Evolutionary conservation across 1,284 basidiomycete species (phyloP).

Genomic region (Ustanciosporium gigantosporum): DNA sequence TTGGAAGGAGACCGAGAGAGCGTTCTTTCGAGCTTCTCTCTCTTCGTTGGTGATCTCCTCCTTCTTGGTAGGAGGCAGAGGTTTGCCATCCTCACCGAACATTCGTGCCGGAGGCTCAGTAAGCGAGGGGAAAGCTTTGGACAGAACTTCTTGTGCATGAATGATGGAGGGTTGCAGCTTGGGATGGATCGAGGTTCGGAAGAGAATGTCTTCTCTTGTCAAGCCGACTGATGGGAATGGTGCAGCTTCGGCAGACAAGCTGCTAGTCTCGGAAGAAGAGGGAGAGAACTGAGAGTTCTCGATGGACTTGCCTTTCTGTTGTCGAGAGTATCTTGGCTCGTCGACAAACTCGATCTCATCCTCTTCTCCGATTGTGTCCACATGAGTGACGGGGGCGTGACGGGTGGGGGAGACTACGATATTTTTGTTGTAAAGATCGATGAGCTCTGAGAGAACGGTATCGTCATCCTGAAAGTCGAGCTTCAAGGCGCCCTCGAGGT

Average conservation of each 20-base stretch:
- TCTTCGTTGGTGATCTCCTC: slow-evolving; percentile 37
- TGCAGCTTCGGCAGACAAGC: slow-evolving; percentile 5
- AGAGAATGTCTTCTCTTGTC: slow-evolving; percentile 23
- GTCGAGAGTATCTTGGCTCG: slow-evolving; percentile 27
- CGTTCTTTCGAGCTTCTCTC: slow-evolving; percentile 29
- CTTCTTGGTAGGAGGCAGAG: slow-evolving; percentile 42
- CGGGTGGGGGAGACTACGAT: slow-evolving; percentile 3
- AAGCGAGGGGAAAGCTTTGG: slow-evolving; percentile 26
- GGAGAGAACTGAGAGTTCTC: slow-evolving; percentile 10
- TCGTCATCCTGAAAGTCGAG: slow-evolving; percentile 9
- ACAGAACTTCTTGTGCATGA: slow-evolving; percentile 15
- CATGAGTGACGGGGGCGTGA: slow-evolving; percentile 2
- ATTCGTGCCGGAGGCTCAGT: slow-evolving; percentile 35
- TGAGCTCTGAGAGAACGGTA: slow-evolving; percentile 17
- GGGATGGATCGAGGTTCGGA: slow-evolving; percentile 15
- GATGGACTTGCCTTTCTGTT: slow-evolving; percentile 30
- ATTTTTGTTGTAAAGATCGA: slow-evolving; percentile 22
- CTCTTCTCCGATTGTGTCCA: slow-evolving; percentile 27
- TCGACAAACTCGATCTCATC: slow-evolving; percentile 26
- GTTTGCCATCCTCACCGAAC: slow-evolving; percentile 37
- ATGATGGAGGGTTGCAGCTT: slow-evolving; percentile 6
- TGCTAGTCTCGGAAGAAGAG: slow-evolving; percentile 7
- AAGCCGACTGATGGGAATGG: slow-evolving; percentile 16
- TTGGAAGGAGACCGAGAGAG: slow-evolving; percentile 32
- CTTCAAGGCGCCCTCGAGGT: slow-evolving; percentile 29